Percentiles rank a stretch among this genome's conserved stretches.
Evolutionary conservation across 2,329 filamentous ascomycete species (phyloP).

Genomic region (Fusarium pilosicola): DNA sequence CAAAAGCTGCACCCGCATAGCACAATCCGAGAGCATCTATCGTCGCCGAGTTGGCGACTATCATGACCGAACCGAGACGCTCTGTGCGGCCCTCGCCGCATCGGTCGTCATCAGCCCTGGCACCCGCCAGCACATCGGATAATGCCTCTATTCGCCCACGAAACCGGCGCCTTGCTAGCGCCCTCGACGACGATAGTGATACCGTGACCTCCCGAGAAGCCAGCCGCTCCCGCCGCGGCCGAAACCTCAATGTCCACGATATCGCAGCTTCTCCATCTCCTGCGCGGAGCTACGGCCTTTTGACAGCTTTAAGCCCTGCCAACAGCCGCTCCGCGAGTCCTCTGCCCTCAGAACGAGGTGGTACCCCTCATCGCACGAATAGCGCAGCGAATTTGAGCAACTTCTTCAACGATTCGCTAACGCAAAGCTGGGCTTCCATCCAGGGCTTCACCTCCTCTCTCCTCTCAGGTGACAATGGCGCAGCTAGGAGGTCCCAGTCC

Average conservation of each 20-base stretch:
- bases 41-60: conserved; percentile 49
- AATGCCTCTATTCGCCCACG: conserved; percentile 58
- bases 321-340: conserved; percentile 60
- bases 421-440: conserved; percentile 65
- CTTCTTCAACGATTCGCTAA: conserved; percentile 62
- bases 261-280: conserved; percentile 42
- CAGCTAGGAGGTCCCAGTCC: conserved; percentile 37
- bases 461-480: conserved; percentile 44
- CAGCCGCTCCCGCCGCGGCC: conserved; percentile 33
- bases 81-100: conserved; percentile 48
- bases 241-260: conserved; percentile 30
- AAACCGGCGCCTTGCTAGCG: conserved; percentile 58
- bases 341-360: conserved; percentile 56
- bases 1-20: conserved; percentile 41
- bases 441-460: conserved; percentile 63
- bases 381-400: conserved; percentile 52
- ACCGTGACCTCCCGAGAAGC: conserved; percentile 28
- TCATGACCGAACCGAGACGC: conserved; percentile 50
- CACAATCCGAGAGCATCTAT: conserved; percentile 43
- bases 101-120: conserved; percentile 59
- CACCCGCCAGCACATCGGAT: conserved; percentile 55
- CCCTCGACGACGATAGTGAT: conserved; percentile 43
- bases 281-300: conserved; percentile 48
- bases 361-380: conserved; percentile 42
- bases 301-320: conserved; percentile 49